Evolutionary conservation across 202 grass and related monocot genomes (phyloP), one percentile per base, ranked within the genome.

Genomic region (Digitaria exilis): DNA sequence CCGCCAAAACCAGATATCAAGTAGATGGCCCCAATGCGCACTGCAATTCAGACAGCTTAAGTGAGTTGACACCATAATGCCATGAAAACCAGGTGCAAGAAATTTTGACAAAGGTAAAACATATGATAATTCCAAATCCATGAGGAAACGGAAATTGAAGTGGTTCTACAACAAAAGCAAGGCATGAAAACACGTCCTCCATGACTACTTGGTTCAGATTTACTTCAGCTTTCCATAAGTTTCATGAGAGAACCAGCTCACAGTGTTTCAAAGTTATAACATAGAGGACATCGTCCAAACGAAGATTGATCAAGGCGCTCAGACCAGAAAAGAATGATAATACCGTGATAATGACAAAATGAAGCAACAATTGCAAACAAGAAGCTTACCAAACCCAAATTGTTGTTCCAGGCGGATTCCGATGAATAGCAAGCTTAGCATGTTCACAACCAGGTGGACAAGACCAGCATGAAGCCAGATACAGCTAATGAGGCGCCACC

Each of bases 391-490:
- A 50, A 89, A 94, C 21, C 94, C 94, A 84, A 97, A 97, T 80
- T 97, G 92, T 70, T 92, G 94, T 76, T 94, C 94, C 41, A 97
- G 85, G 34, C 92, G 90, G 78, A 97, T 89, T 76, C 94, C 94
- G 48, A 97, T 85, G 25, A 97, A 97, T 42, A 97, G 45, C 59
- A 94, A 82, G 74, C 94, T 94, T 67, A 97, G 24, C 94, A 97
- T 94, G 72, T 97, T 97, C 37, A 87, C 82, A 78, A 94, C 25
- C 49, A 97, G 75, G 77, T 97, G 94, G 65, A 97, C 84, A 28
- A 97, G 65, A 30, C 94, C 94, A 51, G 94, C 94, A 67, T 97
- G 92, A 32, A 97, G 89, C 91, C 91, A 97, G 35, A 97, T 84
- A 87, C 90, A 90, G 60, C 86, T 84, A 52, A 97, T 54, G 69